Base-by-base conservation (phyloP, 2,329 filamentous ascomycete genomes). In the Alternaria rosae region DNA sequence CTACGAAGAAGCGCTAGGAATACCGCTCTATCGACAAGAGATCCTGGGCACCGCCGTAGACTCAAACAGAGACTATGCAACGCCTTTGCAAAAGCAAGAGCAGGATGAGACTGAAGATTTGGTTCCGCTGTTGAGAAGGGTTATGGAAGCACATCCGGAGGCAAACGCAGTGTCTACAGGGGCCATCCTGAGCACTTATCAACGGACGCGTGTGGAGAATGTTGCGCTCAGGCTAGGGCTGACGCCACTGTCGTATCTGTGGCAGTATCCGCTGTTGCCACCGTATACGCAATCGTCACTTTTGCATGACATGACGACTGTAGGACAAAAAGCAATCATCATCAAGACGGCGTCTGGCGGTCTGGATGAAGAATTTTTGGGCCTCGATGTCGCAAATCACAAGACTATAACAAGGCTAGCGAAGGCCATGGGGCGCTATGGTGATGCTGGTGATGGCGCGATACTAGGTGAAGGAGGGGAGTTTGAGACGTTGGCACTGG, bases 341-440 rank as follows among this genome's bases (percentile, higher is more conserved):
- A 89, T 99, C 81, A 99, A 98, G 81, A 93, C 97, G 45, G 94
- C 95, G 44, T 96, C 92, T 66, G 93, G 93, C 7, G 95, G 94
- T 0, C 84, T 99, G 52, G 92, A 94, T 72, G 91, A 93, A 69
- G 83, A 81, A 38, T 90, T 93, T 71, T 82, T 99, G 23, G 97
- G 94, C 91, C 86, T 88, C 68, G 88, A 93, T 80, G 91, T 97
- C 17, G 88, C 91, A 4, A 86, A 87, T 71, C 72, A 79, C 5
- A 68, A 69, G 52, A 82, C 84, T 9, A 80, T 86, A 56, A 74
- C 71, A 53, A 80, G 80, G 44, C 72, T 91, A 55, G 79, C 82
- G 28, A 84, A 82, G 64, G 83, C 88, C 1, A 84, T 92, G 76
- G 81, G 83, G 52, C 85, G 88, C 65, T 97, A 96, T 80, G 91